These are phyloP conservation scores for Citrullus amarus DNA, from an alignment of 306 rosid species.

Conservation along the genomic window DNA sequence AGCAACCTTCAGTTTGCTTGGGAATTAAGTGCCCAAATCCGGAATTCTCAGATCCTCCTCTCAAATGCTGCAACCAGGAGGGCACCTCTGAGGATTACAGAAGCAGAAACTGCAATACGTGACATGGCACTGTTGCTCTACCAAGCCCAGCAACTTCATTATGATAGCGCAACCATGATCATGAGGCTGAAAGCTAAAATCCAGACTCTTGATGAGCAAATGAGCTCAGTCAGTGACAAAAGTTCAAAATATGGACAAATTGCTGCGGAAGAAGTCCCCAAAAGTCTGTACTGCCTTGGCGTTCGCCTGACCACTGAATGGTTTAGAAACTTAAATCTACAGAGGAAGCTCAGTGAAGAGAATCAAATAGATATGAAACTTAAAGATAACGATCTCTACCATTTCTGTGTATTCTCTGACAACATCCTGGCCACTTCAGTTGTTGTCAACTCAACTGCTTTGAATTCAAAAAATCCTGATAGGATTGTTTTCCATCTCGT, in stretches of 20 bases:
- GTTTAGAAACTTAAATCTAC: constrained; percentile 39
- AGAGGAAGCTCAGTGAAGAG: constrained; percentile 35
- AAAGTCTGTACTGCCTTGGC: constrained; percentile 60
- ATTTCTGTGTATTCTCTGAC: constrained; percentile 63
- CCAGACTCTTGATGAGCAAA: constrained; percentile 56
- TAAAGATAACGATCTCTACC: constrained; percentile 38
- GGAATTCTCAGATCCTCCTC: constrained; percentile 53
- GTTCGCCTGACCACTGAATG: constrained; percentile 53
- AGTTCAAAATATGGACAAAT: constrained; percentile 73
- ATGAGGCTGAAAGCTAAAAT: constrained; percentile 65
- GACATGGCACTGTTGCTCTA: constrained; percentile 55
- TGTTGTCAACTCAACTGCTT: constrained; percentile 62
- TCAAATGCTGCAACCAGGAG: constrained; percentile 65
- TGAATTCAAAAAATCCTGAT: constrained; percentile 39
- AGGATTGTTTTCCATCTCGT: constrained; percentile 57
- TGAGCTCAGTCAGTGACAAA: constrained; percentile 49
- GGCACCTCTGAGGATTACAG: constrained; percentile 39
- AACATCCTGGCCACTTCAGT: constrained; percentile 66
- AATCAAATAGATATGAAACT: constrained; percentile 38
- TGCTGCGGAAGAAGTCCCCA: constrained; percentile 75
- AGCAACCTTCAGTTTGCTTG: constrained; percentile 71
- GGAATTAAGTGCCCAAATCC: constrained; percentile 79
- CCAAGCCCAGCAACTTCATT: constrained; percentile 74
- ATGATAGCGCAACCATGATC: constrained; percentile 71
- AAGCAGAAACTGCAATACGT: constrained; percentile 40